Percentiles rank a stretch among this genome's conserved stretches.
Conservation (phyloP, 805 yeast genomes). For the Monosporozyma solicola region DNA sequence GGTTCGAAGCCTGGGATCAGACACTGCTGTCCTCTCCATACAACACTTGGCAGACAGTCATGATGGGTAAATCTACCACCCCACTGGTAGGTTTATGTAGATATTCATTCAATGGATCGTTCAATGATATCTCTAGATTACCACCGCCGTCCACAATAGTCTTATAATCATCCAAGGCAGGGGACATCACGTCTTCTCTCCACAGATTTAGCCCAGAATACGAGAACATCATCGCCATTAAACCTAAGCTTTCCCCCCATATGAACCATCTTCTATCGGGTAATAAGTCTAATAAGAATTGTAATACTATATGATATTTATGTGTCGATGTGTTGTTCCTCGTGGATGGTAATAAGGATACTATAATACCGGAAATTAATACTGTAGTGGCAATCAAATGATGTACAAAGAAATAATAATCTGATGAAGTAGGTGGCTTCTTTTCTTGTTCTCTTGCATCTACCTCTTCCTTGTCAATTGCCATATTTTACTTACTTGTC, state of each 20-base stretch:
- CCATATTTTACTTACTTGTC: not conserved
- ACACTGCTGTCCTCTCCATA: slow-evolving; percentile 28
- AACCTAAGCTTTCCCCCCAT: slow-evolving; percentile 60
- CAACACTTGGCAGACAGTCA: slow-evolving; percentile 55
- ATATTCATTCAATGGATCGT: slow-evolving; percentile 25
- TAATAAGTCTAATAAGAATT: slow-evolving; percentile 15
- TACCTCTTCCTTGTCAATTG: slow-evolving; percentile 8
- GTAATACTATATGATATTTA: slow-evolving; percentile 1
- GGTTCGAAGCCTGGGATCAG: not conserved
- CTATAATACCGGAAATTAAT: slow-evolving; percentile 48
- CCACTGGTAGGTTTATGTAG: slow-evolving; percentile 64
- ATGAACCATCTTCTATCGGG: slow-evolving; percentile 93
- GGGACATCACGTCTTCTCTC: slow-evolving; percentile 68
- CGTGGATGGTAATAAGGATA: slow-evolving; percentile 63
- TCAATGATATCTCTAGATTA: not conserved
- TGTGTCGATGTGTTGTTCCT: not conserved
- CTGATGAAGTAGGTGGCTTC: slow-evolving; percentile 27
- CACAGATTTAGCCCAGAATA: slow-evolving; percentile 65
- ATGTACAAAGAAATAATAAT: slow-evolving; percentile 81
- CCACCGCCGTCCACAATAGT: slow-evolving; percentile 44
- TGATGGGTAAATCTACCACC: slow-evolving; percentile 76
- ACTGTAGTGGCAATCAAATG: slow-evolving; percentile 58
- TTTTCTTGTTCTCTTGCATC: not conserved
- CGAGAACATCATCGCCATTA: slow-evolving; percentile 62
- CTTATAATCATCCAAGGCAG: slow-evolving; percentile 46